Base-by-base conservation (phyloP, 2,329 filamentous ascomycete species). In the Diaporthe sp. region DNA sequence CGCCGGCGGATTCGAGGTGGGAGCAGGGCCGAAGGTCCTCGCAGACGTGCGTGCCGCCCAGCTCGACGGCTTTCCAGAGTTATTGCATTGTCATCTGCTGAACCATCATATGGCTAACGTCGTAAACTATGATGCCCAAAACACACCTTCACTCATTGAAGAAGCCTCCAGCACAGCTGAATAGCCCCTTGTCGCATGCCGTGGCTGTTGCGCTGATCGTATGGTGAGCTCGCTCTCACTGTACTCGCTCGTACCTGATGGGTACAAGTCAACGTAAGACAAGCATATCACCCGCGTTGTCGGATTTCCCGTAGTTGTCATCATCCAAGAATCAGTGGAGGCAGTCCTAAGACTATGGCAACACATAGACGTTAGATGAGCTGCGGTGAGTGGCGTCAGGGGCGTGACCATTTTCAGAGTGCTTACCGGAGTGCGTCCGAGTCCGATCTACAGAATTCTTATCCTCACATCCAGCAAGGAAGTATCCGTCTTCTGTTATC, bases 371-470 rank as follows among this genome's bases (percentile, higher is more conserved):
- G 28, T 5, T 35, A 66, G 42, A 50, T 40, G 5, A 12, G 4
- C 12, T n/a, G 19, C 22, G 25, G 19, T 45, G 8, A 45, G 40
- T 33, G n/a, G 4, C 50, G 7, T 13, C 4, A 25, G 50, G 47
- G 50, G 17, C 22, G 4, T 40, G 7, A 22, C 2, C 10, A 38
- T 38, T 0, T 42, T 42, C 15, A 35, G 28, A 1, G 7, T 12
- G 13, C 61, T 66, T 74, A 82, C 81, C 79, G 83, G 83, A 68
- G 82, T 81, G 77, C 84, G 86, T 13, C 84, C 84, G 9, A 86
- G 81, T 1, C 84, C 83, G 67, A 85, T 85, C 71, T 85, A 83
- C 7, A 86, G 82, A 77, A 86, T 80, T 77, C 84, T 86, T n/a
- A n/a, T n/a, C n/a, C n/a, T n/a, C n/a, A n/a, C n/a, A n/a, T n/a